Evolutionary conservation across 345 rosid genomes (phyloP).

Genomic region (Euphorbia pulcherrima): DNA sequence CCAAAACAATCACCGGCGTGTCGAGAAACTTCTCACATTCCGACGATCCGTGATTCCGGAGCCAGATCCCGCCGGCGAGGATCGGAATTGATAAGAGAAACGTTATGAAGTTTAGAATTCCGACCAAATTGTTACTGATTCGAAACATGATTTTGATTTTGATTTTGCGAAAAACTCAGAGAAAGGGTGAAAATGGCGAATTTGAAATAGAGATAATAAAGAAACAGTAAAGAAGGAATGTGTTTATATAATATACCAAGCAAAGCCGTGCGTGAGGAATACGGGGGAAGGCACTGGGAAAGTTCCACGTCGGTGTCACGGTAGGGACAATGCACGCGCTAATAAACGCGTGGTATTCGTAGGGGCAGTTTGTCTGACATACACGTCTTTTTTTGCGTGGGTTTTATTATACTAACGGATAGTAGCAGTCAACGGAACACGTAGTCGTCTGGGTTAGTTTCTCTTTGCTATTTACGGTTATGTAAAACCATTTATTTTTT

Average conservation of each 20-base stretch:
- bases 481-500: too few relatives aligned
- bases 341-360: background rate
- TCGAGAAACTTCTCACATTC: slow-evolving; percentile 80
- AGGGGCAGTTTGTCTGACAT: background rate
- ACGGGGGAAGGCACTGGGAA: background rate
- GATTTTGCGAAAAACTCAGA: slow-evolving; percentile 3
- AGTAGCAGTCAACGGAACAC: background rate
- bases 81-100: slow-evolving; percentile 78
- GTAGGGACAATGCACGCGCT: slow-evolving; percentile 10
- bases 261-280: background rate
- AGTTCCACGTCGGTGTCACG: background rate
- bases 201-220: background rate
- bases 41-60: slow-evolving; percentile 48
- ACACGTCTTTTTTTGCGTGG: background rate
- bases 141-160: slow-evolving; percentile 34
- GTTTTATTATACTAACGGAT: slow-evolving; percentile 9
- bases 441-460: background rate
- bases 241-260: background rate
- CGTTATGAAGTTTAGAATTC: slow-evolving; percentile 69
- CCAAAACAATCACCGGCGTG: slow-evolving; percentile 61
- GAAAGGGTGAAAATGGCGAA: background rate
- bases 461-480: background rate
- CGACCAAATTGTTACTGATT: slow-evolving; percentile 66
- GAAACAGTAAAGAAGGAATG: too few relatives aligned
- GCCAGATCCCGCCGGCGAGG: slow-evolving; percentile 69